Evolutionary conservation across 2,329 filamentous ascomycete genomes (phyloP).

Genomic region (Coniochaeta sp.): DNA sequence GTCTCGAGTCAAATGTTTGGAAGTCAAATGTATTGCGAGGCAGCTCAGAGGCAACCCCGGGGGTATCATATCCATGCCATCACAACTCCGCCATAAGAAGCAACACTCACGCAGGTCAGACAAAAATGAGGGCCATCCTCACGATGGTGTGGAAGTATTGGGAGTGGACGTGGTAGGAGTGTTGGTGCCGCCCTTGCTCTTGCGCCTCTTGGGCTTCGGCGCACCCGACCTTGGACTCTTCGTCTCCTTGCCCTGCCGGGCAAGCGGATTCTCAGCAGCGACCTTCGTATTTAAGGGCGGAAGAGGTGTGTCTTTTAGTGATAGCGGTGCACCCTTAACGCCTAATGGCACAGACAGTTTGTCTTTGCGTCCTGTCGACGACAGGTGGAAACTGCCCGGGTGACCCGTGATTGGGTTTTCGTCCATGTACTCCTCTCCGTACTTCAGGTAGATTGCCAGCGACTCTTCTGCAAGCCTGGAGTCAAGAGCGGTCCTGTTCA

Average conservation of each 20-base stretch:
- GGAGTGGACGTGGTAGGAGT: conserved; percentile 12
- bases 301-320: conserved; percentile 24
- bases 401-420: conserved; percentile 61
- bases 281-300: conserved; percentile 32
- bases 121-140: not conserved
- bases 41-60: not conserved
- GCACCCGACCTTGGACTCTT: conserved; percentile 35
- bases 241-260: conserved; percentile 26
- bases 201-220: conserved; percentile 37
- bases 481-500: conserved; percentile 27
- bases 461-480: conserved; percentile 48
- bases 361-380: conserved; percentile 50
- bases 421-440: conserved; percentile 59
- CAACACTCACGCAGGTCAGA: not conserved
- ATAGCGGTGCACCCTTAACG: not conserved
- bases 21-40: not conserved
- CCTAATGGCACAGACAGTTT: conserved; percentile 16
- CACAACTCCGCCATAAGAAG: not conserved
- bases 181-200: conserved; percentile 32
- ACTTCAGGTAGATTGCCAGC: conserved; percentile 47
- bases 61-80: not conserved
- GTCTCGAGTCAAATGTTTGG: not conserved
- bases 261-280: conserved; percentile 28
- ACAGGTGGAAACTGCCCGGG: conserved; percentile 58
- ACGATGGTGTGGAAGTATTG: not conserved